Evolutionary conservation across 352 stramenopile species (phyloP), one percentile per base, ranked within the genome.

Genomic region (Albugo candida): DNA sequence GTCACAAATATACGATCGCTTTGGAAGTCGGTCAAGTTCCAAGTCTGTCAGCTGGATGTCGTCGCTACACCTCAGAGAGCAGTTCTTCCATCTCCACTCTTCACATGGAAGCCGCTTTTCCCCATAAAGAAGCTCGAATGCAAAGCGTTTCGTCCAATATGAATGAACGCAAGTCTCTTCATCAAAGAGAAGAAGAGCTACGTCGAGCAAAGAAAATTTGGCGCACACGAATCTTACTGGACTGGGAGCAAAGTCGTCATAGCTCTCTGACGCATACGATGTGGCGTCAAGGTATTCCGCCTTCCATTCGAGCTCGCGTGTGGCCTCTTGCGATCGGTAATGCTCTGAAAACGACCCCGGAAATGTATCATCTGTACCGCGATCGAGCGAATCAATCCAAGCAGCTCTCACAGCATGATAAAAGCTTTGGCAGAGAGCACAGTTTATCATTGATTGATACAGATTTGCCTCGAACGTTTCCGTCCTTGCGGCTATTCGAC

Each of bases 241-340:
- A 87, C 45, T 91, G 77, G 77, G 70, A 86, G 48, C 64, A 78
- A 42, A 80, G 65, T 44, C 76, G 72, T 46, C 66, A 85, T 44
- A 83, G 72, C 8, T 64, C 72, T 11, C 45, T 91, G 21, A 73
- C 77, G 11, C 74, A 87, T 35, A 64, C 77, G 18, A 56, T 91
- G 40, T 91, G 77, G 77, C 60, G 77, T 2, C 74, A 87, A 45
- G 77, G 77, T 2, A 87, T 91, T 42, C 77, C 77, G 1, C 77
- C 77, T 17, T 87, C 77, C 1, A 71, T 91, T n/a, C 71, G 77
- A 2, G 70, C 77, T 0, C 62, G 67, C 17, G 80, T 87, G 21
- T 93, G 78, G 78, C 80, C 80, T 13, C 65, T 89, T 37, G 74
- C 73, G 13, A 86, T 92, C 35, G 80, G 78, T 0, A 93, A 93